A percentile compares a stretch with the other conserved stretches of the same genome.
Conservation (phyloP, 2,329 filamentous ascomycete species). For the Ceratocystiopsis minuta region DNA sequence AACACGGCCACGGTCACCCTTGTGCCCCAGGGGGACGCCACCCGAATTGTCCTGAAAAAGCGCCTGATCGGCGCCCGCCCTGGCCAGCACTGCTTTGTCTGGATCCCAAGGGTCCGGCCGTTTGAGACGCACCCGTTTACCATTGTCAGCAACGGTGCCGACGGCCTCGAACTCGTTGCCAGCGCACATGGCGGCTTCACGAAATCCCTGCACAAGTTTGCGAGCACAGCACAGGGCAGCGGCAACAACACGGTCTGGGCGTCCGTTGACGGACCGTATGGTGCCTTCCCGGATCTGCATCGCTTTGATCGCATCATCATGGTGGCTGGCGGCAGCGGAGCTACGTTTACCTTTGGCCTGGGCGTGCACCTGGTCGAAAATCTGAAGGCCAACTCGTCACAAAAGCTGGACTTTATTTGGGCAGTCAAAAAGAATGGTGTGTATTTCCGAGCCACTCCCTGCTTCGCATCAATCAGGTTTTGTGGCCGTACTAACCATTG, state of each 20-base stretch:
- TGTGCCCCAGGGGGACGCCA: slow-evolving; percentile 23
- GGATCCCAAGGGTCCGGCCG: slow-evolving; percentile 33
- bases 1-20: slow-evolving; percentile 24
- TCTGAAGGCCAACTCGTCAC: neutral
- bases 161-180: slow-evolving; percentile 32
- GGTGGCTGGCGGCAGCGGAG: slow-evolving; percentile 8
- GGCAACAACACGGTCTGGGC: neutral
- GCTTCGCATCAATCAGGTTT: no score
- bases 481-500: no score
- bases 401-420: slow-evolving; percentile 8
- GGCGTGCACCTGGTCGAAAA: slow-evolving; percentile 3
- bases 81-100: slow-evolving; percentile 40
- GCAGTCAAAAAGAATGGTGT: neutral
- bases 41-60: slow-evolving; percentile 27
- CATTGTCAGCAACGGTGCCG: slow-evolving; percentile 26
- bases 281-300: slow-evolving; percentile 1
- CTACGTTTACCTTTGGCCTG: slow-evolving; percentile 7
- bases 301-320: slow-evolving; percentile 5
- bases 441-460: neutral
- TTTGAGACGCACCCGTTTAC: slow-evolving; percentile 43
- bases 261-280: slow-evolving; percentile 7
- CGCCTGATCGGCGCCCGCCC: slow-evolving; percentile 22
- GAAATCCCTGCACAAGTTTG: slow-evolving; percentile 26
- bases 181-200: slow-evolving; percentile 36
- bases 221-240: slow-evolving; percentile 8